Conservation (phyloP, 208 protist species). For the Leishmania arabica region DNA sequence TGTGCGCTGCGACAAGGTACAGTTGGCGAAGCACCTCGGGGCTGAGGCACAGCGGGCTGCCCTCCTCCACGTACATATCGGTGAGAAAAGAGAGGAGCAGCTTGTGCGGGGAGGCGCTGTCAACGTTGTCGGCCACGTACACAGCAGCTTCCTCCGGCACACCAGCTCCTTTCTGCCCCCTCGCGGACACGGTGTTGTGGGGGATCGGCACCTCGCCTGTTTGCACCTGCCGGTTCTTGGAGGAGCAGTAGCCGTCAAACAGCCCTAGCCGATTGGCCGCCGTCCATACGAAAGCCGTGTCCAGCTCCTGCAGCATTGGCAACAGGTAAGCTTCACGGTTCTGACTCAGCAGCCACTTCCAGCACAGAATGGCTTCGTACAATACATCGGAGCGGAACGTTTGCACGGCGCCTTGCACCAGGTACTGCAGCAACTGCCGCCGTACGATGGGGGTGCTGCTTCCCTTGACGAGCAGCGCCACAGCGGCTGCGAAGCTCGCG, state of each 20-base stretch:
- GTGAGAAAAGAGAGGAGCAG: slow-evolving; percentile 74
- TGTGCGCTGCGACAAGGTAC: slow-evolving; percentile 48
- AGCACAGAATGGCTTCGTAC: slow-evolving; percentile 56
- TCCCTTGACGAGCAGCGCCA: slow-evolving; percentile 48
- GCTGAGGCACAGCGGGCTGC: slow-evolving; percentile 51
- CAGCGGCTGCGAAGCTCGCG: slow-evolving; percentile 42
- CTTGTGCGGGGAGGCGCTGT: slow-evolving; percentile 63
- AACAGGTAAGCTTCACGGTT: slow-evolving; percentile 51
- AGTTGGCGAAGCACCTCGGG: slow-evolving; percentile 59
- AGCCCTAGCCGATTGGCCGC: slow-evolving; percentile 60
- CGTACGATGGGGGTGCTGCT: slow-evolving; percentile 31
- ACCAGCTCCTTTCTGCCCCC: background rate
- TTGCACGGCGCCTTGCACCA: slow-evolving; percentile 71
- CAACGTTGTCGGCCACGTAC: slow-evolving; percentile 37
- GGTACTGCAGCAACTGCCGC: slow-evolving; percentile 55
- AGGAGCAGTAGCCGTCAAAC: slow-evolving; percentile 67
- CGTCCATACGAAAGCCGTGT: slow-evolving; percentile 71
- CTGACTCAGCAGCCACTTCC: slow-evolving; percentile 72
- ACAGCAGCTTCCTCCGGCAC: slow-evolving; percentile 7
- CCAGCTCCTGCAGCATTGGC: slow-evolving; percentile 57
- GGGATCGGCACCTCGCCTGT: slow-evolving; percentile 35
- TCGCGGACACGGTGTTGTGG: background rate
- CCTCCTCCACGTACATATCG: slow-evolving; percentile 57
- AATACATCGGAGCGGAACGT: slow-evolving; percentile 59
- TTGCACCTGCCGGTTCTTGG: slow-evolving; percentile 63